phyloP scores from a whole-genome alignment of 1,139 yeast species.

The Magnusiomyces magnusii region DNA sequence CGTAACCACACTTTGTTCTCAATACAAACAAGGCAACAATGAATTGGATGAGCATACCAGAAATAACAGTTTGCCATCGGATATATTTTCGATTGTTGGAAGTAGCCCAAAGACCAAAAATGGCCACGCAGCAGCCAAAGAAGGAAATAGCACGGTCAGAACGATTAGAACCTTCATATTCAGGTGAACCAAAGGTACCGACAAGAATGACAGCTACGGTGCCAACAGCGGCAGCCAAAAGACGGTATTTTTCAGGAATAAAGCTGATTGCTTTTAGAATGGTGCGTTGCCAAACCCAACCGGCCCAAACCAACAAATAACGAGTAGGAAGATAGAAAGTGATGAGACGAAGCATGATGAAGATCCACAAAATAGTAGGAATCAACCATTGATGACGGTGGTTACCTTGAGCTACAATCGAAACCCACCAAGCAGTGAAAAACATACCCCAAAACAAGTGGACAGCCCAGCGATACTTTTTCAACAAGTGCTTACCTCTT shows the following conservation, averaged over 20 bases:
- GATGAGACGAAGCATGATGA: constrained; percentile 48
- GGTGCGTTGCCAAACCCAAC: constrained; percentile 40
- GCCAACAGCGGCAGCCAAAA: constrained; percentile 41
- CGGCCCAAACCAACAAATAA: constrained; percentile 27
- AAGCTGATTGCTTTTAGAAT: constrained; percentile 36
- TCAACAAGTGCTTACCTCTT: not conserved
- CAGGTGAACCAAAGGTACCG: constrained; percentile 44
- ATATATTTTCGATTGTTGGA: constrained; percentile 43
- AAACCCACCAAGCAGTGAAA: constrained; percentile 63
- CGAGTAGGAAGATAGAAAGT: constrained; percentile 46
- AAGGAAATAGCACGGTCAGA: constrained; percentile 54
- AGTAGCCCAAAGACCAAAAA: constrained; percentile 41
- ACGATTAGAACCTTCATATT: constrained; percentile 39
- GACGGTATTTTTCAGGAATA: constrained; percentile 39
- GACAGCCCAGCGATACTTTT: constrained; percentile 23
- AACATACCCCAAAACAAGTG: constrained; percentile 34
- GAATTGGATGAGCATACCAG: constrained; percentile 57
- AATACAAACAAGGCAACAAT: constrained; percentile 56
- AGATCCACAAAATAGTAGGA: constrained; percentile 52
- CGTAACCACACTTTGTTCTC: constrained; percentile 55
- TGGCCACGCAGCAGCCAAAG: constrained; percentile 48
- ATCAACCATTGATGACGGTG: constrained; percentile 55
- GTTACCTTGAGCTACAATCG: constrained; percentile 47
- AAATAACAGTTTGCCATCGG: constrained; percentile 56
- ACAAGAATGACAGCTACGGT: constrained; percentile 42